Evolutionary conservation across 345 rosid species (phyloP), one percentile per base, ranked within the genome.

Genomic region (Boechera retrofracta): DNA sequence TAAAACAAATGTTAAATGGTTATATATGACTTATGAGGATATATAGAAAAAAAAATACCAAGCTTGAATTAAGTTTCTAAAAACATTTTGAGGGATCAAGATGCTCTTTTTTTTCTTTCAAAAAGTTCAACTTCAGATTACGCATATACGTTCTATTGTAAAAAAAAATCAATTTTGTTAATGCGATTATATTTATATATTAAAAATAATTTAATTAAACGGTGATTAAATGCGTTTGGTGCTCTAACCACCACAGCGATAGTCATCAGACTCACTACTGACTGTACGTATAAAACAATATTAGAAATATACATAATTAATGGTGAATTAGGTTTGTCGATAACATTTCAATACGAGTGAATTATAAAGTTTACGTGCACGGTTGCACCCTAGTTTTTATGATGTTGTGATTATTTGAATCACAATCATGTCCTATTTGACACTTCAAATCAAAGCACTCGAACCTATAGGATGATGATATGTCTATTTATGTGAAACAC

Each of bases 361-460:
- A 67, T 68, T 31, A 67, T 69, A 73, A 67, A 67, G 54, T 59
- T 66, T 67, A 32, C 79, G 60, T 59, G 69, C 79, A 75, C 69
- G 74, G 74, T 68, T 51, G 74, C 74, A 59, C 10, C 18, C 29
- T 75, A 59, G 69, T 51, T 51, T 52, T 68, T 31, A 59, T 67
- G 68, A 68, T 67, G 74, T 60, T 49, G 52, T 15, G 68, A 26
- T 67, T 16, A 18, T 49, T 38, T 51, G 54, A 49, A 67, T 48
- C 68, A 67, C 44, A 75, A 59, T 75, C 79, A 67, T 67, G 45
- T 58, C 67, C 60, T 45, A n/a, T 24, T 21, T 10, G 7, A 16
- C 59, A 74, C n/a, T 44, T 74, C 58, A n/a, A 66, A 47, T 48
- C 59, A 74, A 66, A 33, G 24, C 11, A 65, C 29, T 48, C 36